Evolutionary conservation across 192 early-diverging fungal species (phyloP).

Genomic region (Chytriomyces hyalinus): DNA sequence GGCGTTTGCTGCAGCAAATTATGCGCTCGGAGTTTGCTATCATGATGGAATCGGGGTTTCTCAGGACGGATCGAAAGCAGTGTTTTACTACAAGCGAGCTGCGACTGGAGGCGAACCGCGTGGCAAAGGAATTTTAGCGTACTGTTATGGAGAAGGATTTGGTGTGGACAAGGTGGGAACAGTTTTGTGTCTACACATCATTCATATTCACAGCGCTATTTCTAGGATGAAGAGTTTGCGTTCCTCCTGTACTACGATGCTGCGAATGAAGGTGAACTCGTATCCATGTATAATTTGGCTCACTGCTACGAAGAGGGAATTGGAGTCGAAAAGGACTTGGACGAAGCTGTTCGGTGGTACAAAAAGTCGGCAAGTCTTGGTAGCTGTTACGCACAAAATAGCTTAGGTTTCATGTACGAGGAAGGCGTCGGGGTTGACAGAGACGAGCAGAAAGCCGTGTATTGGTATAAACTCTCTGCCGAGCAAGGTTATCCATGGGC

Average conservation of each 20-base stretch:
- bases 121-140: slow-evolving; percentile 69
- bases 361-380: slow-evolving; percentile 63
- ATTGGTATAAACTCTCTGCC: slow-evolving; percentile 78
- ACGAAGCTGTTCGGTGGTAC: slow-evolving; percentile 61
- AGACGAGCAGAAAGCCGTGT: slow-evolving; percentile 46
- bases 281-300: slow-evolving; percentile 67
- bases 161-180: slow-evolving; percentile 62
- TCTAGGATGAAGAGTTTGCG: slow-evolving; percentile 60
- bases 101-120: slow-evolving; percentile 60
- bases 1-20: slow-evolving; percentile 59
- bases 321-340: slow-evolving; percentile 43
- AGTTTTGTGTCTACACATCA: too few relatives aligned
- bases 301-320: slow-evolving; percentile 65
- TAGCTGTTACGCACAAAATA: slow-evolving; percentile 70
- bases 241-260: slow-evolving; percentile 62
- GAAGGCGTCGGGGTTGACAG: slow-evolving; percentile 75
- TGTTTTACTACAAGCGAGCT: slow-evolving; percentile 71
- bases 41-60: slow-evolving; percentile 81
- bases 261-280: slow-evolving; percentile 52
- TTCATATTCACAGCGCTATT: too few relatives aligned
- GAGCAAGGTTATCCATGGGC: slow-evolving; percentile 73
- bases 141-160: slow-evolving; percentile 86
- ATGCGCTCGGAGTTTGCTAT: slow-evolving; percentile 79
- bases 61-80: slow-evolving; percentile 64
- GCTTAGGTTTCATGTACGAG: slow-evolving; percentile 82